Base-by-base conservation (phyloP, 768 basidiomycete genomes). In the Mrakia gelida region DNA sequence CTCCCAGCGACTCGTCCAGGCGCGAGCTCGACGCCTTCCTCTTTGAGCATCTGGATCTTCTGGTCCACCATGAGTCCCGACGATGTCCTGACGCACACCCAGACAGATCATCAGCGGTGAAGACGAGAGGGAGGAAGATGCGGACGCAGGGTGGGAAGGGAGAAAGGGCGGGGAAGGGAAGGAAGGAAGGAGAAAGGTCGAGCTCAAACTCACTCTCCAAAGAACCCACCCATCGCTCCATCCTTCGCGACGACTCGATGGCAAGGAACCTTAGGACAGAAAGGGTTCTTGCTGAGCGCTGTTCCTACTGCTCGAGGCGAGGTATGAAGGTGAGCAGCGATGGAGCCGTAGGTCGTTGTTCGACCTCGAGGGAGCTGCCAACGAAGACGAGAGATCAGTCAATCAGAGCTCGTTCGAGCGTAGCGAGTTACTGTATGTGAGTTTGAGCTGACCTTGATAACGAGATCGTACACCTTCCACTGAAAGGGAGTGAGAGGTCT, bases 241-340 rank as follows among this genome's bases (percentile, higher is more conserved):
- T 87, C 88, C 0, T 89, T 88, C 0, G 90, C 89, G 21, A 92
- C 88, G 73, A 92, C 87, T 49, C 91, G 88, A 81, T 92, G 91
- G 79, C 91, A 92, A 0, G 91, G 91, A 7, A 92, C 86, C 77
- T 85, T 87, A 0, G 91, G 91, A 6, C 87, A 87, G 82, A 91
- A 92, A 0, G 91, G 90, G 80, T 92, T 91, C 71, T 85, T 86
- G 61, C 89, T 86, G 38, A 92, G 83, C 0, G 90, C 91, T 45
- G 84, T 86, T 28, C 91, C 91, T n/a, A 90, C 90, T 11, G 75
- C 75, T 28, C 63, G 63, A 18, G 75, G 61, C 15, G 73, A 75
- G 18, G 75, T 67, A 1, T 70, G 23, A 52, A 63, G 41, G 28
- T 67, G 28, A 23, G n/a, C 45, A 8, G 65, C 75, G 21, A 75